phyloP scores from a whole-genome alignment of 805 yeast genomes.

The Yamadazyma paraphyllophila region DNA sequence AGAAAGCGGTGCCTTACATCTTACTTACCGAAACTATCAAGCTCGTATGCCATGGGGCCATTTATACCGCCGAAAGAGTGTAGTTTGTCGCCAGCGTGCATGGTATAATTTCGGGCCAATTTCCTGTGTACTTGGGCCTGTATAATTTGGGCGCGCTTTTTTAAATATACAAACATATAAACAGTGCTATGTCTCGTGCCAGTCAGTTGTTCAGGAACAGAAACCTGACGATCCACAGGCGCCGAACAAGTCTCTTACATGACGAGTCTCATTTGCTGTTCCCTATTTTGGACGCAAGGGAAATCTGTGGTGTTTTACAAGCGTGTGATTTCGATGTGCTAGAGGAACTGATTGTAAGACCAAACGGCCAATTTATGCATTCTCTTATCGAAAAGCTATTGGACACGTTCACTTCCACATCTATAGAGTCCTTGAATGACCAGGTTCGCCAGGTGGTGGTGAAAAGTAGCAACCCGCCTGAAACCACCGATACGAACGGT shows the following conservation, averaged over 20 bases:
- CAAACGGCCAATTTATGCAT: conserved; percentile 55
- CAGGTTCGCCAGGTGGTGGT: background rate
- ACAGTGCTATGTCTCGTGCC: conserved; percentile 26
- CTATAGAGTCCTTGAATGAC: conserved; percentile 17
- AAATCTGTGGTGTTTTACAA: conserved; percentile 56
- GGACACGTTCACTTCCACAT: conserved; percentile 57
- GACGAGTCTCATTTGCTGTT: conserved; percentile 32
- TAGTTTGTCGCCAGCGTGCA: conserved; percentile 24
- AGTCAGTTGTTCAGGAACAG: conserved; percentile 30
- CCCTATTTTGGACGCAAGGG: conserved; percentile 60
- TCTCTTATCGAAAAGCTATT: conserved; percentile 58
- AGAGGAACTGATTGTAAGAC: conserved; percentile 58
- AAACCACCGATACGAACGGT: conserved; percentile 25
- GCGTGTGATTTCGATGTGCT: conserved; percentile 60
- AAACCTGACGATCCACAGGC: conserved; percentile 19
- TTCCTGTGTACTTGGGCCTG: background rate
- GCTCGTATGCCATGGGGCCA: conserved; percentile 79
- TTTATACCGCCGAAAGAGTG: conserved; percentile 84
- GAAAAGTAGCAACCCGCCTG: background rate
- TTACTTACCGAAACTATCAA: conserved; percentile 86
- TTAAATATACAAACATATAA: conserved; percentile 15
- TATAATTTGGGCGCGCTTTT: conserved; percentile 1
- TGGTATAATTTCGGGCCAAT: background rate
- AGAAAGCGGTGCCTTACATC: conserved; percentile 89
- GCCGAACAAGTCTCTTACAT: conserved; percentile 16